Conservation (phyloP, 164 flowering plant genomes). For the Aristolochia contorta region DNA sequence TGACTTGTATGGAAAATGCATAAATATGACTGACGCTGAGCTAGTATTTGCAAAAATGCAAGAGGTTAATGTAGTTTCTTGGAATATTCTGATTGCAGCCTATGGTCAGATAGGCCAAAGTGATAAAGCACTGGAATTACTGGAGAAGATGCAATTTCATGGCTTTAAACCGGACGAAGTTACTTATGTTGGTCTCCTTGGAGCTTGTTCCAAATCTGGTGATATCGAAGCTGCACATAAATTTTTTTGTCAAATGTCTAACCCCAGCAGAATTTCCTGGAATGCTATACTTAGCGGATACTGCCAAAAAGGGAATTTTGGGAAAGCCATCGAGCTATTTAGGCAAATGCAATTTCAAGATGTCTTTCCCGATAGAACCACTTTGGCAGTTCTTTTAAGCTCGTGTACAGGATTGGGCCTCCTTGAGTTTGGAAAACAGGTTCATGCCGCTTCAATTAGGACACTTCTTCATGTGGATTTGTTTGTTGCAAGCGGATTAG, state of each 20-base stretch:
- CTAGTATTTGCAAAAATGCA: conserved; percentile 37
- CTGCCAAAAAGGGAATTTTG: conserved; percentile 38
- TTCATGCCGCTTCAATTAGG: conserved; percentile 51
- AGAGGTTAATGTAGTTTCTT: conserved; percentile 51
- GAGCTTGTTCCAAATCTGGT: conserved; percentile 60
- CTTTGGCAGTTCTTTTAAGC: conserved; percentile 51
- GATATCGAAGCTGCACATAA: conserved; percentile 41
- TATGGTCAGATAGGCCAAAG: conserved; percentile 45
- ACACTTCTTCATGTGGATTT: conserved; percentile 36
- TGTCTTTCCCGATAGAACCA: conserved; percentile 52
- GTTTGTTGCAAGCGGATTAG: conserved; percentile 66
- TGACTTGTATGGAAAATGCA: conserved; percentile 24
- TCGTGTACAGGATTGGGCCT: conserved; percentile 59
- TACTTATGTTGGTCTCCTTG: conserved; percentile 50
- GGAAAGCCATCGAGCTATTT: conserved; percentile 53
- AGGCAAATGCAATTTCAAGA: conserved; percentile 62
- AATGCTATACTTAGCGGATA: conserved; percentile 71
- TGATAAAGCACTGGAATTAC: conserved; percentile 45
- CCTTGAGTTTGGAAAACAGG: conserved; percentile 58
- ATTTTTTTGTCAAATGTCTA: conserved; percentile 35
- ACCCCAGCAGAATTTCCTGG: conserved; percentile 63
- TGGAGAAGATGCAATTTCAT: conserved; percentile 64
- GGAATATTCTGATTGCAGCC: conserved; percentile 78
- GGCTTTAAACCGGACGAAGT: conserved; percentile 50
- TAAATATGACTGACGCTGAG: conserved; percentile 41